Base-by-base conservation (phyloP, 202 grass and related monocot genomes). In the Carex arenaria region DNA sequence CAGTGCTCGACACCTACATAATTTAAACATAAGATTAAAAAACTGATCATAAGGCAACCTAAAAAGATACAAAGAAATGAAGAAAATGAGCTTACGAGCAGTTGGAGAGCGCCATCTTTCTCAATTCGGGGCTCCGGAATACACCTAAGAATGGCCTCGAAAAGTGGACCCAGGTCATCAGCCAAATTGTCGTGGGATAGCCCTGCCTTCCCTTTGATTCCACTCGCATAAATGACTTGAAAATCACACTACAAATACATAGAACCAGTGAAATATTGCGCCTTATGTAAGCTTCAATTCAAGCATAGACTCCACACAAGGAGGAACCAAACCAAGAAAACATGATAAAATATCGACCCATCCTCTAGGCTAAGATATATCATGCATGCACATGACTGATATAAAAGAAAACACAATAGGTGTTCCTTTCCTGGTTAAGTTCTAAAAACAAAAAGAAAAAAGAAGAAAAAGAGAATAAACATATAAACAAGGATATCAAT, bases 111-210 rank as follows among this genome's bases (percentile, higher is more conserved):
- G 67, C 90, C 95, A 78, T 93, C 93, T 88, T 93, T 98, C 67
- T 95, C 84, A 90, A 98, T 95, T 20, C 86, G 89, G 69, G 95
- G 95, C 79, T 98, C 95, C 57, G 93, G 95, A 79, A 98, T 95
- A 83, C 95, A 98, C 87, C 95, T 93, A 79, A 98, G 95, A 85
- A 98, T 91, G 83, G 95, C 83, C 88, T 98, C 95, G 85, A 98
- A 98, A 85, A 98, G 91, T 23, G 95, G 95, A 53, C 95, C 92
- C 89, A 98, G 92, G 83, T 98, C 92, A 81, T 98, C 91, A 28
- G 86, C 84, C 72, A 98, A 81, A 90, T 93, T 91, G 77, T 98
- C 95, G 69, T 89, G 84, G 79, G 89, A 90, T 23, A 98, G 60
- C 61, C 92, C 93, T 52, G 95, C 95, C 85, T 95, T 93, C 78